Conservation (phyloP, 192 early-diverging fungal genomes). For the Obelidium mucronatum region DNA sequence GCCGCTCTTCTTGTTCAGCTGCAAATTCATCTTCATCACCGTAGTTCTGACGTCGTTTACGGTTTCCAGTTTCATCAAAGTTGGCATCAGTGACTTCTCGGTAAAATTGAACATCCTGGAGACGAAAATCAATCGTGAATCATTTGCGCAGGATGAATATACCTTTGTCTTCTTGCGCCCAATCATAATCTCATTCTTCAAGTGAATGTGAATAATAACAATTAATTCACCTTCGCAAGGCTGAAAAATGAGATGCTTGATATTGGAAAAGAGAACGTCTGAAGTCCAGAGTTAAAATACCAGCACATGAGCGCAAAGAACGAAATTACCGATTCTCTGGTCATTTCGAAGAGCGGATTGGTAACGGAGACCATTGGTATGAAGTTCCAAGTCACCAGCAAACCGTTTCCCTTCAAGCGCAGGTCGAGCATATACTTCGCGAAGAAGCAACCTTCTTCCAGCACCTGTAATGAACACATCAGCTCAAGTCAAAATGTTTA, state of each 20-base stretch:
- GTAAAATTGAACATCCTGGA: conserved; percentile 96
- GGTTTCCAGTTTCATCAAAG: conserved; percentile 98
- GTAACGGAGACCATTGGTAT: conserved; percentile 94
- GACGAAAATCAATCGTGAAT: not conserved
- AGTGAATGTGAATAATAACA: conserved; percentile 93
- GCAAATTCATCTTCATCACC: conserved; percentile 99
- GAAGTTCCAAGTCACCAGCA: conserved; percentile 96
- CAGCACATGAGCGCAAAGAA: not conserved
- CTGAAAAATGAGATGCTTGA: conserved; percentile 98
- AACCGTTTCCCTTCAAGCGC: conserved; percentile 85
- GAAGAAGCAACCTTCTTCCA: conserved; percentile 73
- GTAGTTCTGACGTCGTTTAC: conserved; percentile 82
- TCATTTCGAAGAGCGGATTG: conserved; percentile 78
- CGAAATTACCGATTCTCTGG: conserved; percentile 70
- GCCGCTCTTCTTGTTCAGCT: conserved; percentile 93
- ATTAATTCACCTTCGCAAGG: conserved; percentile 97
- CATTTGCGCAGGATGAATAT: too few species aligned
- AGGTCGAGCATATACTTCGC: conserved; percentile 94
- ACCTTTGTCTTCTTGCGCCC: conserved; percentile 97
- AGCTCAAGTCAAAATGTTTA: not conserved
- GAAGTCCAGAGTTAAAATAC: not conserved
- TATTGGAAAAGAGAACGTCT: conserved; percentile 97
- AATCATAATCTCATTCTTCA: conserved; percentile 97
- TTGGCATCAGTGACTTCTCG: conserved; percentile 93
- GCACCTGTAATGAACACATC: not conserved